Evolutionary conservation across 1,284 basidiomycete species (phyloP).

Genomic region (Xerocomus minutiporus): DNA sequence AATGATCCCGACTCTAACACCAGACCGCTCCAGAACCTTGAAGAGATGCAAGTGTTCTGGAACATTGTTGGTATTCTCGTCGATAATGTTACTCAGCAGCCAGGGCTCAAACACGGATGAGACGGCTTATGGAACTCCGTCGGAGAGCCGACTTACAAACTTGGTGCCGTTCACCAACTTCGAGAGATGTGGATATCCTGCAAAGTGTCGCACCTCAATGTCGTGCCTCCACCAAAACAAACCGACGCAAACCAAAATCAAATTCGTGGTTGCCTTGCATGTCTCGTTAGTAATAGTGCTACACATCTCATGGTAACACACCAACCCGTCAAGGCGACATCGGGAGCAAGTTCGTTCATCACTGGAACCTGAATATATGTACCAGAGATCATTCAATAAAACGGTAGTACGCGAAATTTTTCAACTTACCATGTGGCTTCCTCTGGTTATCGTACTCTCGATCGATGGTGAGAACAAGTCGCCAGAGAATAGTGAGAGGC

Average conservation of each 20-base stretch:
- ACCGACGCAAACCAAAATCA: slow-evolving; percentile 40
- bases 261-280: slow-evolving; percentile 60
- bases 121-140: slow-evolving; percentile 6
- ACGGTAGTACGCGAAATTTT: background rate
- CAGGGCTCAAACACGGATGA: slow-evolving; percentile 36
- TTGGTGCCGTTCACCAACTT: slow-evolving; percentile 59
- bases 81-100: slow-evolving; percentile 55
- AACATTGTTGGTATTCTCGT: slow-evolving; percentile 42
- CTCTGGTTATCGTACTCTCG: slow-evolving; percentile 84
- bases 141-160: slow-evolving; percentile 44
- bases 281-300: slow-evolving; percentile 3
- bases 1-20: slow-evolving; percentile 61
- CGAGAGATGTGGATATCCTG: slow-evolving; percentile 73
- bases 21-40: slow-evolving; percentile 51
- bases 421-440: slow-evolving; percentile 79
- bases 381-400: slow-evolving; percentile 18
- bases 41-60: slow-evolving; percentile 48
- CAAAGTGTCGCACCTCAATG: background rate
- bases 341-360: slow-evolving; percentile 68
- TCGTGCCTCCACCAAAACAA: background rate
- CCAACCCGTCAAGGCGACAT: slow-evolving; percentile 62
- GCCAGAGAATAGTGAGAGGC: slow-evolving; percentile 83
- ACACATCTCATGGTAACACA: background rate
- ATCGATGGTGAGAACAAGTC: slow-evolving; percentile 86
- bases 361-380: slow-evolving; percentile 68